Evolutionary conservation across 495 filamentous ascomycete species (phyloP), one percentile per base, ranked within the genome.

Genomic region (Usnea hakonensis): DNA sequence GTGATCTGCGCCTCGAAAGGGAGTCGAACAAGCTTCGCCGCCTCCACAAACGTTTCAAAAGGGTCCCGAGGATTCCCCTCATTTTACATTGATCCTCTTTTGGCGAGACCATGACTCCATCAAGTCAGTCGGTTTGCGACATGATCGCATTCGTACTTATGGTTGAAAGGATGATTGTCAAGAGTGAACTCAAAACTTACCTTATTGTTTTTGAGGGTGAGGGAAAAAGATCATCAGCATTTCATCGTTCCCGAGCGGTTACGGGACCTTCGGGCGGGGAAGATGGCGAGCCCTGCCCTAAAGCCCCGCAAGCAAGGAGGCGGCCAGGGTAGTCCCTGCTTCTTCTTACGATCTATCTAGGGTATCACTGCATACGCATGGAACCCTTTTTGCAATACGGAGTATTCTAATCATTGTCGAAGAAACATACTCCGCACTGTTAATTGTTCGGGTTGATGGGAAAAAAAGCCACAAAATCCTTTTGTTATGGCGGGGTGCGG

Each of bases 351-450:
- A 8, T 53, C 23, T 21, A 17, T 43, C 32, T 55, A 14, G 26
- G 59, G 59, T 37, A 55, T 19, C 19, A 21, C 16, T 61, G 50
- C 59, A 61, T 61, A 2, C 16, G n/a, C 19, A 21, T n/a, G 21
- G 53, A 21, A 37, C 19, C 37, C 9, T 38, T n/a, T 2, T 54
- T 23, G 5, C 26, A 17, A 40, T 57, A 57, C 36, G 4, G 33
- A 7, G 26, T 6, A 26, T 23, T 38, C 26, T 28, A 38, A 17
- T 28, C 40, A 32, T 8, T 23, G 48, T n/a, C n/a, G 30, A 52
- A 5, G 37, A 28, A 41, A 10, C 48, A 30, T 19, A 35, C 2
- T 9, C 36, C 32, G 16, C 30, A 17, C 40, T 43, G 36, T 28
- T 28, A 57, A 38, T 43, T 8, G 36, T 16, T 28, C 36, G 36